A percentile compares a stretch with the other conserved stretches of the same genome.
Conservation (phyloP, 768 basidiomycete species). For the Leccinum sublutescens region DNA sequence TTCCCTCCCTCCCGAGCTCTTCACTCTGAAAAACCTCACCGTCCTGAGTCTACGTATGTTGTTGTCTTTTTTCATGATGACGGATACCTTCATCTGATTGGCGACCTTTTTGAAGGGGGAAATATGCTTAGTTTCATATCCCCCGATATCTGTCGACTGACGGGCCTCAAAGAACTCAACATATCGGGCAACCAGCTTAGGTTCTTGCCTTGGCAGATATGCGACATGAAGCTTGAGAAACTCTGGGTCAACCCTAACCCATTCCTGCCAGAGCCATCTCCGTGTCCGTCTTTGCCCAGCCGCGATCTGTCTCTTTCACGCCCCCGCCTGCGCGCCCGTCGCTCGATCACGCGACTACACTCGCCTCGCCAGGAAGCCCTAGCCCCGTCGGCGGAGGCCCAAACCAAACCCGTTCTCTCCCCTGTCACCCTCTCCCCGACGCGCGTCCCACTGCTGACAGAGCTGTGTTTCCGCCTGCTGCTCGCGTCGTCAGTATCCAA, state of each 20-base stretch:
- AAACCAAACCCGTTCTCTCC: not conserved
- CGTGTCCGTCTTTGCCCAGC: no score
- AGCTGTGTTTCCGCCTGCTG: no score
- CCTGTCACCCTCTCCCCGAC: slow-evolving; percentile 8
- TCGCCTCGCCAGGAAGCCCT: not conserved
- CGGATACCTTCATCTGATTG: not conserved
- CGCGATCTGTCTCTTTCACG: slow-evolving; percentile 10
- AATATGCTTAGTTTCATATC: slow-evolving; percentile 59
- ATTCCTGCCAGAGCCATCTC: slow-evolving; percentile 40
- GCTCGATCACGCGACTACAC: not conserved
- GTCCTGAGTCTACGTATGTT: slow-evolving; percentile 63
- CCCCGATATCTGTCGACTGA: slow-evolving; percentile 57
- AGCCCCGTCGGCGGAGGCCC: not conserved
- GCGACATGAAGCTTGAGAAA: slow-evolving; percentile 49
- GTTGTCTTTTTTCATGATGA: not conserved
- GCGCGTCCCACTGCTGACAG: slow-evolving; percentile 18
- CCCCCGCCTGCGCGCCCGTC: no score
- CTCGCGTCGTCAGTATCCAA: no score
- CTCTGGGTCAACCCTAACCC: slow-evolving; percentile 59
- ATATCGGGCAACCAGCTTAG: slow-evolving; percentile 55
- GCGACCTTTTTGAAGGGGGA: slow-evolving; percentile 38
- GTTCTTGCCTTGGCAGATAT: slow-evolving; percentile 66
- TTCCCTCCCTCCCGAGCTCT: slow-evolving; percentile 55
- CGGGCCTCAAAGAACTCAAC: slow-evolving; percentile 57
- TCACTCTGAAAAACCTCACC: slow-evolving; percentile 54